A percentile compares a stretch with the other conserved stretches of the same genome.
Conservation (phyloP, 176 grass and related monocot genomes). For the Metroxylon sagu region DNA sequence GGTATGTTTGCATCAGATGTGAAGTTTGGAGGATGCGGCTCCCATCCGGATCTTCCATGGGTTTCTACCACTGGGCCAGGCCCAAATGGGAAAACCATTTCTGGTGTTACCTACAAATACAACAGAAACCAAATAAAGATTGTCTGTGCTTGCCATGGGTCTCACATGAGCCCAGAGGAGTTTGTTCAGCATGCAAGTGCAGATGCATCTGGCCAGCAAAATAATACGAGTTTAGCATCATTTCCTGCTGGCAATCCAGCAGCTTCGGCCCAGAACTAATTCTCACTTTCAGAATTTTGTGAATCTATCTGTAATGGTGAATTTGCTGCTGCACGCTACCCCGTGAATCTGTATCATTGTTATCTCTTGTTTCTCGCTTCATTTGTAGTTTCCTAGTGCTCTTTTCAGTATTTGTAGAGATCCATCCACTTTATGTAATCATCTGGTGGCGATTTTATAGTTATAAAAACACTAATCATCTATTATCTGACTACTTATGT, state of each 20-base stretch:
- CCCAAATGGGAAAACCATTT: slow-evolving; percentile 77
- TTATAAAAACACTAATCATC: too few species aligned
- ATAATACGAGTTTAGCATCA: slow-evolving; percentile 9
- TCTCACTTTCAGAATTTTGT: not conserved
- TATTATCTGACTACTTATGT: too few species aligned
- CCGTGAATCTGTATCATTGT: too few species aligned
- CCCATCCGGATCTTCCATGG: slow-evolving; percentile 85
- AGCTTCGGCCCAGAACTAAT: slow-evolving; percentile 53
- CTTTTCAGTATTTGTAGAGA: too few species aligned
- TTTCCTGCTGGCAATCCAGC: slow-evolving; percentile 41
- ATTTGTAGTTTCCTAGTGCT: too few species aligned
- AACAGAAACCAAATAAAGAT: slow-evolving; percentile 62
- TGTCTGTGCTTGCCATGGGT: slow-evolving; percentile 87
- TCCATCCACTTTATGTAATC: too few species aligned
- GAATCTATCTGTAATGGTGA: too few species aligned
- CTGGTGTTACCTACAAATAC: slow-evolving; percentile 83
- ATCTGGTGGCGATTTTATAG: too few species aligned
- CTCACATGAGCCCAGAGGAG: slow-evolving; percentile 67
- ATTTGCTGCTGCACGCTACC: too few species aligned
- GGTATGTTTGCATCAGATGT: slow-evolving; percentile 56
- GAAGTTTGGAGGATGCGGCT: slow-evolving; percentile 81
- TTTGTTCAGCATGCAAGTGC: slow-evolving; percentile 65
- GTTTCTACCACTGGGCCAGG: slow-evolving; percentile 65
- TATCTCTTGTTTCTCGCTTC: too few species aligned
- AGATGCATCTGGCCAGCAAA: slow-evolving; percentile 37